phyloP scores from a whole-genome alignment of 441 rosid genomes.

The Adansonia gregorii region DNA sequence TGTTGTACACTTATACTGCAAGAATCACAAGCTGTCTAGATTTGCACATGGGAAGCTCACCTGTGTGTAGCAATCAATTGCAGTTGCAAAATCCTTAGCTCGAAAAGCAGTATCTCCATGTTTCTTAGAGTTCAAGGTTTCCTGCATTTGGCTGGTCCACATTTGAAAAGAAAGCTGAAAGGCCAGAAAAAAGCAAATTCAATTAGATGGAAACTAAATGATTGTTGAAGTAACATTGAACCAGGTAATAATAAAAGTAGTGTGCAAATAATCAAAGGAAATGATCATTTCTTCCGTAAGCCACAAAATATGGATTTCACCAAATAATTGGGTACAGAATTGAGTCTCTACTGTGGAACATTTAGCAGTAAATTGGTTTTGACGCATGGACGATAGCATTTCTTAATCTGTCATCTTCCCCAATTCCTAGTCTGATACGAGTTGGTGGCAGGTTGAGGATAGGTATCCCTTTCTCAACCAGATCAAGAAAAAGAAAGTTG shows the following conservation, averaged over 20 bases:
- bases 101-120: constrained; percentile 71
- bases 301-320: background rate
- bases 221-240: background rate
- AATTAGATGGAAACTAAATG: background rate
- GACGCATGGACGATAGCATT: background rate
- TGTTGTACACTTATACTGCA: background rate
- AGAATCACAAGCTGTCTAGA: background rate
- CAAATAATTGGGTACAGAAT: background rate
- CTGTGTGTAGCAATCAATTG: constrained; percentile 66
- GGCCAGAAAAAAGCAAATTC: constrained; percentile 16
- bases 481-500: background rate
- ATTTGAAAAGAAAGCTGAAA: constrained; percentile 75
- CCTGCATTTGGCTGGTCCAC: constrained; percentile 84
- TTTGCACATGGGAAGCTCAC: constrained; percentile 36
- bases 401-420: background rate
- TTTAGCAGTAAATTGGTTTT: constrained; percentile 12
- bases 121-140: constrained; percentile 69
- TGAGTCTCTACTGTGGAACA: background rate
- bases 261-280: background rate
- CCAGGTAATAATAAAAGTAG: background rate
- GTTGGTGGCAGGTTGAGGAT: background rate
- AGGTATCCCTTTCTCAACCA: background rate
- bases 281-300: background rate
- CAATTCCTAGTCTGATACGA: background rate
- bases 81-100: constrained; percentile 61